Percentiles rank a stretch among this genome's conserved stretches.
These are phyloP conservation scores for Aspergillus carlsbadensis DNA, from an alignment of 495 filamentous ascomycete genomes.

Conservation along the genomic window DNA sequence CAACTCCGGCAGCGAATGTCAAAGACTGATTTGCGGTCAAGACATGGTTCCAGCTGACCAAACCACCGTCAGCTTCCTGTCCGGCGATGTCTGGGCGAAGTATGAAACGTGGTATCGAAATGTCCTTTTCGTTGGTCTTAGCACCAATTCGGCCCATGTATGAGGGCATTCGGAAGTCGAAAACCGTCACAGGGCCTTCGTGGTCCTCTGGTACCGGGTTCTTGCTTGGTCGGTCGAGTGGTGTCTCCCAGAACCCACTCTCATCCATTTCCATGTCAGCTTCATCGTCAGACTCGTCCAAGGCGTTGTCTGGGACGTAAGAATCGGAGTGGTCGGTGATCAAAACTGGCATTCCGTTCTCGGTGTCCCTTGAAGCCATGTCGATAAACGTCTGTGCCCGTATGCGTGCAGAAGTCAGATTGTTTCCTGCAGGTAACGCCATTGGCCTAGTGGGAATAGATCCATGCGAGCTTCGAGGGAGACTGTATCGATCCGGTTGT, in stretches of 20 bases:
- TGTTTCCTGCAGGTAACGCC: constrained; percentile 45
- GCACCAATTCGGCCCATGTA: constrained; percentile 44
- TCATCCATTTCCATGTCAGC: constrained; percentile 39
- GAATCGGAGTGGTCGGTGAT: constrained; percentile 47
- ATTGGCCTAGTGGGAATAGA: constrained; percentile 43
- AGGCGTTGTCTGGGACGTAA: constrained; percentile 39
- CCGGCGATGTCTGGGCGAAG: constrained; percentile 45
- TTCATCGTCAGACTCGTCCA: constrained; percentile 33
- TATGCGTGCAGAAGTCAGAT: constrained; percentile 47
- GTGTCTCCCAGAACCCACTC: constrained; percentile 33
- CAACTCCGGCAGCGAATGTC: constrained; percentile 40
- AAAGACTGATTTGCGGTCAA: constrained; percentile 44
- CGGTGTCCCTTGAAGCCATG: constrained; percentile 45
- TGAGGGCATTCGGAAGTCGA: constrained; percentile 45
- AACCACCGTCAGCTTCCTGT: constrained; percentile 44
- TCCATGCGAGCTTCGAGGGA: constrained; percentile 48
- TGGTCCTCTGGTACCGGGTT: constrained; percentile 19
- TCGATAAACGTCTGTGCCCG: constrained; percentile 51
- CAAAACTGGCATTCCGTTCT: constrained; percentile 40
- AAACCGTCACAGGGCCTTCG: constrained; percentile 41
- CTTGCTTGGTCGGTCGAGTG: constrained; percentile 25
- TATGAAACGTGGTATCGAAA: constrained; percentile 43
- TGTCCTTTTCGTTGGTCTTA: constrained; percentile 26
- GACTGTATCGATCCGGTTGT: constrained; percentile 48
- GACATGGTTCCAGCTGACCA: constrained; percentile 47